These are phyloP conservation scores for Mortierella sp. DNA, from an alignment of 371 early-diverging fungal genomes.

Conservation along the genomic window DNA sequence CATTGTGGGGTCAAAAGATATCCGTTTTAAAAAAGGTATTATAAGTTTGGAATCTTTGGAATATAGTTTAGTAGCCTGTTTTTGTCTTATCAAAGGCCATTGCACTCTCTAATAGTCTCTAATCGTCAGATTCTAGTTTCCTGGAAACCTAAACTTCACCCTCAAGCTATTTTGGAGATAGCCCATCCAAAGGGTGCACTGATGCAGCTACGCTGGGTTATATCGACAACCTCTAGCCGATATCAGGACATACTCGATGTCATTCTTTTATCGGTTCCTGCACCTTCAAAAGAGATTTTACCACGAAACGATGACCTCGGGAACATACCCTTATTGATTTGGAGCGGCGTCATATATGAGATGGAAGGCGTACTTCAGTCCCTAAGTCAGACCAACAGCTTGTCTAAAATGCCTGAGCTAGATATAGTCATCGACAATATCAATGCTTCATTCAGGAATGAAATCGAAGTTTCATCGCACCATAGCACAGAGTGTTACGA, in stretches of 20 bases:
- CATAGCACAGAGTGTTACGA: neutral
- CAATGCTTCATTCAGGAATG: neutral
- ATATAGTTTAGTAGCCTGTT: neutral
- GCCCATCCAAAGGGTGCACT: slow-evolving; percentile 20
- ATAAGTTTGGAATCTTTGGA: neutral
- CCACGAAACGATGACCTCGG: neutral
- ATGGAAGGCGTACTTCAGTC: slow-evolving; percentile 17
- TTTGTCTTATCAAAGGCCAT: neutral
- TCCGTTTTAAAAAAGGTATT: slow-evolving; percentile 28
- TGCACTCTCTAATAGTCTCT: neutral
- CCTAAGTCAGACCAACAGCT: neutral
- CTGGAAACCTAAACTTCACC: slow-evolving; percentile 29
- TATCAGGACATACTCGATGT: slow-evolving; percentile 38
- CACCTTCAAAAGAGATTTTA: neutral
- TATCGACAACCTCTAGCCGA: slow-evolving; percentile 11
- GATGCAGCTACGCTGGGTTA: slow-evolving; percentile 37
- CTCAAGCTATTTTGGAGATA: slow-evolving; percentile 17
- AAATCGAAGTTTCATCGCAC: neutral
- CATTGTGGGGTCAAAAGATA: slow-evolving; percentile 19
- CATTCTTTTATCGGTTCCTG: slow-evolving; percentile 24
- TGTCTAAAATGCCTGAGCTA: slow-evolving; percentile 15
- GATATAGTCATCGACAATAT: neutral
- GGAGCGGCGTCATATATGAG: slow-evolving; percentile 38
- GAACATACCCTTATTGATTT: slow-evolving; percentile 12
- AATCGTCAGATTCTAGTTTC: slow-evolving; percentile 27